Percentiles rank a stretch among this genome's conserved stretches.
Evolutionary conservation across 441 rosid species (phyloP).

Genomic region (Syzygium syzygioides): DNA sequence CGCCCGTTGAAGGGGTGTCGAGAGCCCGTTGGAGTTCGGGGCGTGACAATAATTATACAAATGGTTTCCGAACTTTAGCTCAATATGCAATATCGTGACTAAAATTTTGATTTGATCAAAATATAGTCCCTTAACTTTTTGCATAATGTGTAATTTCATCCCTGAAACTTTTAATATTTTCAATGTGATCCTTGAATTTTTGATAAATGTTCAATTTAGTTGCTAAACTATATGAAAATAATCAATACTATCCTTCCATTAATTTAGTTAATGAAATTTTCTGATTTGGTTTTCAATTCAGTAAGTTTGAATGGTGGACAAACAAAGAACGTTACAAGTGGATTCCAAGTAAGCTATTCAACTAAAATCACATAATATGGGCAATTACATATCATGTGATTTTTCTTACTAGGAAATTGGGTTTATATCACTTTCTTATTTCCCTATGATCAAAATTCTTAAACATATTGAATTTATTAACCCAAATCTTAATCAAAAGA

Average conservation of each 20-base stretch:
- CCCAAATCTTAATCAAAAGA: not conserved
- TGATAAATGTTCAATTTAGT: not conserved
- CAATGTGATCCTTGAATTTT: fast-evolving
- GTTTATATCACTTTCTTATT: not conserved
- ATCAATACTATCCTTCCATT: not conserved
- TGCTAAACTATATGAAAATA: not conserved
- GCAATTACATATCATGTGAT: not conserved
- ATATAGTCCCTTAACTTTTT: not conserved
- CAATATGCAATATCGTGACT: no score
- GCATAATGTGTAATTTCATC: not conserved
- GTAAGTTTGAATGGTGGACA: not conserved
- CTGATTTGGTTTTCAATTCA: fast-evolving
- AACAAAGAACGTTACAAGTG: not conserved
- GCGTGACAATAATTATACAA: no score
- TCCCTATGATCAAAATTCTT: not conserved
- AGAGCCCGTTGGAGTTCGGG: no score
- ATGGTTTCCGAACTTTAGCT: no score
- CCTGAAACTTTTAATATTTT: not conserved
- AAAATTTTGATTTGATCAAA: no score
- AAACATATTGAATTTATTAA: not conserved
- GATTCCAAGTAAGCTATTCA: not conserved
- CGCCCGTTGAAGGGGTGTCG: no score
- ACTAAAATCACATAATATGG: not conserved
- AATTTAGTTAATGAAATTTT: not conserved
- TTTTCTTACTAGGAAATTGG: not conserved